Evolutionary conservation across 768 basidiomycete genomes (phyloP).

Genomic region (Collybia mongolica): DNA sequence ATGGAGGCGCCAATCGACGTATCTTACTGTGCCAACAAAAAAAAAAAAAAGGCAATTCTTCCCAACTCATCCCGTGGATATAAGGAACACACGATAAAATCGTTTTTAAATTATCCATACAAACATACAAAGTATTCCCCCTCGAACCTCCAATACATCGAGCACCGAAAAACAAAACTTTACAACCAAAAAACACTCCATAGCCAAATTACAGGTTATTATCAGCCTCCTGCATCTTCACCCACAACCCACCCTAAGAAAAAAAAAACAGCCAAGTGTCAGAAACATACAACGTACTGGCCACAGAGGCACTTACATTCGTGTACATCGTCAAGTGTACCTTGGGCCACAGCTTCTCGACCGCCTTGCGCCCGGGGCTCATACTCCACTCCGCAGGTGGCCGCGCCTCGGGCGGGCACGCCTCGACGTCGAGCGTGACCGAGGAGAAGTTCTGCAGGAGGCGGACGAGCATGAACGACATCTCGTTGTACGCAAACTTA

Average conservation of each 20-base stretch:
- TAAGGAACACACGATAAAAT: too few relatives aligned
- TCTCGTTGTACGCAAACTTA: constrained; percentile 59
- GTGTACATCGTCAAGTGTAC: constrained; percentile 55
- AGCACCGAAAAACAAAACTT: too few relatives aligned
- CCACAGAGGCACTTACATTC: constrained; percentile 29
- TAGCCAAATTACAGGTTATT: too few relatives aligned
- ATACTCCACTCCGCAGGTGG: constrained; percentile 48
- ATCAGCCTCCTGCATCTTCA: constrained; percentile 42
- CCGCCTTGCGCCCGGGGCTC: constrained; percentile 43
- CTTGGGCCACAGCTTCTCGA: constrained; percentile 52
- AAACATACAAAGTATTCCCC: too few relatives aligned
- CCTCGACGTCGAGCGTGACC: constrained; percentile 43
- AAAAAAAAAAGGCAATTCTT: too few relatives aligned
- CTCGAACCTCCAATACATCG: too few relatives aligned
- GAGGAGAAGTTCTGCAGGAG: constrained; percentile 59
- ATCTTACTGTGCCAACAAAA: too few relatives aligned
- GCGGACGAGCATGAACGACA: constrained; percentile 63
- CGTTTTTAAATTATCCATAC: too few relatives aligned
- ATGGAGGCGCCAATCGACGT: too few relatives aligned
- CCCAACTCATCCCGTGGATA: too few relatives aligned
- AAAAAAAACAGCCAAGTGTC: background rate
- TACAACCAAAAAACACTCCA: too few relatives aligned
- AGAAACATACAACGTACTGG: background rate
- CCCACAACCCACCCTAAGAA: constrained; percentile 58
- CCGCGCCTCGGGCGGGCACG: constrained; percentile 41